phyloP scores from a whole-genome alignment of 1,284 basidiomycete genomes.

The Irpex sp. region DNA sequence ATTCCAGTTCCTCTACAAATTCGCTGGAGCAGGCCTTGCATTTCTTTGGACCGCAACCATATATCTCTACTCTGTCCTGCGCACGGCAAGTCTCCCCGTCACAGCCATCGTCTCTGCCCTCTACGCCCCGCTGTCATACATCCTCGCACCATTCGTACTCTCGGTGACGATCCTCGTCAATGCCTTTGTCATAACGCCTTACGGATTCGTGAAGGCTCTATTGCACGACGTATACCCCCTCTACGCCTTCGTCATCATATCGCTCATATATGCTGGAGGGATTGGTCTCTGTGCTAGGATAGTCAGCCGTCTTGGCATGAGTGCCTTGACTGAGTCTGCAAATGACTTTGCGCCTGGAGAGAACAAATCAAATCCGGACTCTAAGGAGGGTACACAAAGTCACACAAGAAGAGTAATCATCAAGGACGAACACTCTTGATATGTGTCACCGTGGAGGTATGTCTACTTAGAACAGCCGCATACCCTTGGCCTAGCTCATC shows the following conservation, averaged over 20 bases:
- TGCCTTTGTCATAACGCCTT: conserved; percentile 42
- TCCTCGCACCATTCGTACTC: conserved; percentile 45
- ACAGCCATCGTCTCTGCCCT: conserved; percentile 26
- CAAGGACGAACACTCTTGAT: neutral
- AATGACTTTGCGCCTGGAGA: neutral
- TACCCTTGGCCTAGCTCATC: too few species aligned
- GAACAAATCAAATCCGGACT: neutral
- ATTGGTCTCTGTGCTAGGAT: conserved; percentile 43
- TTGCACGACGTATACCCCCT: conserved; percentile 50
- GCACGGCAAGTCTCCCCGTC: conserved; percentile 24
- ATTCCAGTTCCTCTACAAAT: conserved; percentile 1
- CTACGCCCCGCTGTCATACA: conserved; percentile 35
- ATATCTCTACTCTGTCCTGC: conserved; percentile 12
- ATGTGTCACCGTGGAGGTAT: neutral
- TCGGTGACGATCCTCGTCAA: conserved; percentile 38
- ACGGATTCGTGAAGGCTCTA: conserved; percentile 31
- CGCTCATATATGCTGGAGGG: conserved; percentile 46
- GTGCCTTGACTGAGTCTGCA: neutral
- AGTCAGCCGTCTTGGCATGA: neutral
- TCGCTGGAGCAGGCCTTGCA: neutral
- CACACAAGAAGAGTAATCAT: neutral
- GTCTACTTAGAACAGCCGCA: neutral
- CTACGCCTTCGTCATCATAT: conserved; percentile 55
- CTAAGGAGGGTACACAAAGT: neutral
- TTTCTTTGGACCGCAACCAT: conserved; percentile 12